Evolutionary conservation across 805 yeast genomes (phyloP).

Genomic region (Teunomyces kruisii): DNA sequence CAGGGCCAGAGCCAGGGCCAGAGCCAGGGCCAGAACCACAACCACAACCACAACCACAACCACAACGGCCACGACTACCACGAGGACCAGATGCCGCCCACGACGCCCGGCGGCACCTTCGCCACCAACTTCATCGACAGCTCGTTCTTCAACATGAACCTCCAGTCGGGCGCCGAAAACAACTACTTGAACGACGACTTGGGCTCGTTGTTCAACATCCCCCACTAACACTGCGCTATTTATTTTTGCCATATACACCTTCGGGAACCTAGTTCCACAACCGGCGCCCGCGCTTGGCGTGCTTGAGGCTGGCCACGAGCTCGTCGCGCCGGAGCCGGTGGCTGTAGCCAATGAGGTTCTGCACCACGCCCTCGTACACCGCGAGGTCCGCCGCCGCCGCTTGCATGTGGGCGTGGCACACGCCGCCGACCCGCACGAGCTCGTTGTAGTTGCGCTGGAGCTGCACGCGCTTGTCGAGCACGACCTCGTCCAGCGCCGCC

Average conservation of each 20-base stretch:
- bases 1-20: too few relatives aligned
- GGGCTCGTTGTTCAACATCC: slow-evolving; percentile 30
- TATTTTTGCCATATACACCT: slow-evolving; percentile 2
- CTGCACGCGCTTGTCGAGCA: slow-evolving; percentile 33
- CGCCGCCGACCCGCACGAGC: slow-evolving; percentile 29
- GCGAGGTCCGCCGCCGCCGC: slow-evolving; percentile 63
- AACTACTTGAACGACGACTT: slow-evolving; percentile 23
- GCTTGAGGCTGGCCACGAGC: slow-evolving; percentile 29
- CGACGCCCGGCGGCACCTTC: slow-evolving; percentile 28
- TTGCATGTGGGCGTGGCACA: slow-evolving; percentile 53
- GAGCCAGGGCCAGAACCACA: too few relatives aligned
- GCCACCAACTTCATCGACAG: slow-evolving; percentile 42
- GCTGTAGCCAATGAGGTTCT: slow-evolving; percentile 85
- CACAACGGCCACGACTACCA: slow-evolving; percentile 16
- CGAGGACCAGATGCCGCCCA: slow-evolving; percentile 4
- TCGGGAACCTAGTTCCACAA: slow-evolving; percentile 12
- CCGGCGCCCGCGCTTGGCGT: slow-evolving; percentile 9
- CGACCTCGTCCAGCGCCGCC: slow-evolving; percentile 13
- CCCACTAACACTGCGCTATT: slow-evolving; percentile 6
- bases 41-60: slow-evolving; percentile 11
- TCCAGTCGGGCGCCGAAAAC: slow-evolving; percentile 33
- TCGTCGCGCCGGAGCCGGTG: slow-evolving; percentile 67
- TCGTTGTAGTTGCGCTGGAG: slow-evolving; percentile 24
- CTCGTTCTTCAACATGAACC: slow-evolving; percentile 42
- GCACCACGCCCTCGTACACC: slow-evolving; percentile 84